Evolutionary conservation across 2,329 filamentous ascomycete species (phyloP).

Genomic region (Diaporthe velutina): DNA sequence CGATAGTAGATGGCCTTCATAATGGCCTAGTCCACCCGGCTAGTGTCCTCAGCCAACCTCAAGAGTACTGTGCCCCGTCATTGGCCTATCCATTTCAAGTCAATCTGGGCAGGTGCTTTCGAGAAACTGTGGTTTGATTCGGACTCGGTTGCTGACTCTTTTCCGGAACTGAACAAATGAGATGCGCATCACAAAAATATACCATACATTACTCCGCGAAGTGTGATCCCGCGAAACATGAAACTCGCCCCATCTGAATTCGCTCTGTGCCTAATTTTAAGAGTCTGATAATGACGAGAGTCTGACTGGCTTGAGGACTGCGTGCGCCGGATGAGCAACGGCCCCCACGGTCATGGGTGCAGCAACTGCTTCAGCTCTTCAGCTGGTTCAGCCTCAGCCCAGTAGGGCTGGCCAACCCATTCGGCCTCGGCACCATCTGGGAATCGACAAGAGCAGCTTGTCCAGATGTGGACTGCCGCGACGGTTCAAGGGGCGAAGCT

Average conservation of each 20-base stretch:
- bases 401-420: conserved; percentile 6
- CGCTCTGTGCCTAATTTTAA: conserved; percentile 23
- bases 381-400: conserved; percentile 27
- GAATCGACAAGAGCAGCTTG: background rate
- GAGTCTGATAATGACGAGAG: conserved; percentile 6
- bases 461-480: background rate
- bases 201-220: background rate
- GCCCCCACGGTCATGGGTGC: background rate
- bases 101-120: background rate
- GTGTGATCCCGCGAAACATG: background rate
- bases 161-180: background rate
- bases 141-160: background rate
- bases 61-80: background rate
- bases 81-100: background rate
- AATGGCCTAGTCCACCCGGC: background rate
- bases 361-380: conserved; percentile 3
- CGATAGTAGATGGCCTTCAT: background rate
- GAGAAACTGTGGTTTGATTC: background rate
- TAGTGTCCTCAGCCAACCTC: background rate
- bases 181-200: background rate
- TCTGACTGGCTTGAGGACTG: background rate
- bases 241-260: conserved; percentile 15
- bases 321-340: background rate
- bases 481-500: background rate
- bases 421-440: background rate